Percentiles rank a stretch among this genome's conserved stretches.
phyloP scores from a whole-genome alignment of 345 rosid genomes.

The Eucalyptus urophylla region DNA sequence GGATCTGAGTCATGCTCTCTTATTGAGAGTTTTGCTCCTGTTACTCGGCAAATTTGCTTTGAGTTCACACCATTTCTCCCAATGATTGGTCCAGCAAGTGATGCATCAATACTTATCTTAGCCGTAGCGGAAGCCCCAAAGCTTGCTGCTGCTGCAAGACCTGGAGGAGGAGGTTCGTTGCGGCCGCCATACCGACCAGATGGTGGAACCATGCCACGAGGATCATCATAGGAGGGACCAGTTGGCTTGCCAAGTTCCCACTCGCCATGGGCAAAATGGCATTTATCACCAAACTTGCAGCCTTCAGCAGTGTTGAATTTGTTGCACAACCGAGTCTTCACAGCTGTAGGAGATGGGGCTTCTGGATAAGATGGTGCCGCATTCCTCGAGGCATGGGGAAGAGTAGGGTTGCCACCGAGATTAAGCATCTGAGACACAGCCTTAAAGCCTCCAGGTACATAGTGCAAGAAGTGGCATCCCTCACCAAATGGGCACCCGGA shows the following conservation, averaged over 20 bases:
- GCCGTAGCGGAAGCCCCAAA: conserved; percentile 90
- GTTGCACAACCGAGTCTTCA: conserved; percentile 59
- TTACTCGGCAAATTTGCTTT: conserved; percentile 74
- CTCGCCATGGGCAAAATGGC: conserved; percentile 81
- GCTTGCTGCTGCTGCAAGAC: conserved; percentile 55
- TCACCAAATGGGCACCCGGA: conserved; percentile 98
- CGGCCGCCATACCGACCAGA: conserved; percentile 38
- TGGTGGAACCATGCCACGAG: conserved; percentile 31
- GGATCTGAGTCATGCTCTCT: conserved; percentile 82
- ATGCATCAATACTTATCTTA: conserved; percentile 84
- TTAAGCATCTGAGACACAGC: conserved; percentile 73
- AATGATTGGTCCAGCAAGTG: conserved; percentile 90
- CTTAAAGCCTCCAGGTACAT: conserved; percentile 94
- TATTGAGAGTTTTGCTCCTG: conserved; percentile 88
- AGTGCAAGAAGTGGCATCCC: conserved; percentile 92
- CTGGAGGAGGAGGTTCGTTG: conserved; percentile 34
- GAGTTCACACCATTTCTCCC: conserved; percentile 94
- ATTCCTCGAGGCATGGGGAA: conserved; percentile 48
- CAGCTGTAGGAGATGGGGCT: conserved; percentile 42
- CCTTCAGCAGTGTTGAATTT: conserved; percentile 71
- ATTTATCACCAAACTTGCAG: conserved; percentile 75
- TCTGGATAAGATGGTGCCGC: conserved; percentile 38
- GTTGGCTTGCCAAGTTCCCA: conserved; percentile 69
- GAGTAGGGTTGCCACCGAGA: conserved; percentile 30
- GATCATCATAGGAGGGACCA: conserved; percentile 44